Base-by-base conservation (phyloP, 306 rosid species). In the Erythrophleum fordii region DNA sequence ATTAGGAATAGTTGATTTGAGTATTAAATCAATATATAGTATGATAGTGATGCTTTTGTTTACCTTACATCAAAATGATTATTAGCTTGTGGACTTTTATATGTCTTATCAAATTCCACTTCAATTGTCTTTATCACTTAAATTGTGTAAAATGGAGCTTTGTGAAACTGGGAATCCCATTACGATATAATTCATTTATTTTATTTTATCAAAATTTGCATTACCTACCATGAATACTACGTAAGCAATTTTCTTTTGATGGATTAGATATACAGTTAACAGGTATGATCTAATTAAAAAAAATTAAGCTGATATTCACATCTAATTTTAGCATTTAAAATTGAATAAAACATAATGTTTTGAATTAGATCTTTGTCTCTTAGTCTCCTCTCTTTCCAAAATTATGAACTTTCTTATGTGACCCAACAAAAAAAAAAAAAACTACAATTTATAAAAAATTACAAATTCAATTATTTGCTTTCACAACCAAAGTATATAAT, bases 101-200 rank as follows among this genome's bases (percentile, higher is more conserved):
- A 6, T 67, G 72, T 67, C 72, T 39, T 8, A 22, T 67, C 72
- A 67, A 41, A 67, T 67, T 41, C 29, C 52, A 39, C 31, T 11
- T 67, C 34, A 22, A 67, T 39, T 67, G 72, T 67, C 72, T 20
- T 67, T 35, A 39, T 67, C 72, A 64, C 13, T 61, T 6, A 6
- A 34, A 6, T 3, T 16, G 22, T 7, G 8, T 65, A 18, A 3
- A 35, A 37, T 65, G 48, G 46, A 42, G n/a, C 66, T 26, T 59
- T 35, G 70, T 65, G 17, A 18, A 35, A 18, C 18, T 37, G 41
- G 35, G 46, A 65, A 65, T 65, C 46, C 35, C 70, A 65, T 65
- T 34, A 34, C 7, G 46, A 65, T 65, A 35, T 10, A 35, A 17
- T 59, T 18, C 18, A 0, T 35, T 65, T 35, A 0, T 65, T 8